phyloP scores from a whole-genome alignment of 768 basidiomycete species.

The Tricholoma saponaceum region DNA sequence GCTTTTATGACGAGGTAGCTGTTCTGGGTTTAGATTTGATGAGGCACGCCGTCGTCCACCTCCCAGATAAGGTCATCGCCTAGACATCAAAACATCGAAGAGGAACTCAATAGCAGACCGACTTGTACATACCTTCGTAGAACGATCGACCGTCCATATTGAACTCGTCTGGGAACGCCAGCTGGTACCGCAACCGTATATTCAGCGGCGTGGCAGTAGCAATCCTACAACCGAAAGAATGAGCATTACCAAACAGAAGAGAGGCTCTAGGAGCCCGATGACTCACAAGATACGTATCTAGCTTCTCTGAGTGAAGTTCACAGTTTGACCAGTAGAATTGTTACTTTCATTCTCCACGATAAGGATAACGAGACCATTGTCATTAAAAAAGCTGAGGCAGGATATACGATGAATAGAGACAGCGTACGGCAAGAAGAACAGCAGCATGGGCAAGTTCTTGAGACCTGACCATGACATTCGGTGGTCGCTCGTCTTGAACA shows the following conservation, averaged over 20 bases:
- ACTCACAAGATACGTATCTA: conserved; percentile 7
- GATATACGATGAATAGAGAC: conserved; percentile 79
- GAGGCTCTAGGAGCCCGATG: background rate
- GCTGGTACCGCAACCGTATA: conserved; percentile 30
- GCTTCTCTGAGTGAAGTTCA: background rate
- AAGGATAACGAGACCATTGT: conserved; percentile 30
- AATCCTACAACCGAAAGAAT: background rate
- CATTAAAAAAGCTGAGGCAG: conserved; percentile 45
- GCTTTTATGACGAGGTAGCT: background rate
- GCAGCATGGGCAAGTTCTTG: conserved; percentile 60
- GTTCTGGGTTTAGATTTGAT: background rate
- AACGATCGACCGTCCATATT: conserved; percentile 48
- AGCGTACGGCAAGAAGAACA: conserved; percentile 60
- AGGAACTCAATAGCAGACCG: background rate
- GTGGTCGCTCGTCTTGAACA: conserved; percentile 13
- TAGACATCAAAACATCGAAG: background rate
- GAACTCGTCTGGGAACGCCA: conserved; percentile 66
- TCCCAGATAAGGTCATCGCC: background rate
- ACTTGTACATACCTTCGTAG: conserved; percentile 29
- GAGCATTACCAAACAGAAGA: background rate
- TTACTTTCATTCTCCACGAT: conserved; percentile 58
- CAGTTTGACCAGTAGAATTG: conserved; percentile 49
- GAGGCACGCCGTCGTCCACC: background rate
- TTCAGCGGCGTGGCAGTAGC: conserved; percentile 14
- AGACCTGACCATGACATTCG: conserved; percentile 30